These are phyloP conservation scores for Apiotrichum akiyoshidainum DNA, from an alignment of 1,284 basidiomycete species.

Conservation along the genomic window DNA sequence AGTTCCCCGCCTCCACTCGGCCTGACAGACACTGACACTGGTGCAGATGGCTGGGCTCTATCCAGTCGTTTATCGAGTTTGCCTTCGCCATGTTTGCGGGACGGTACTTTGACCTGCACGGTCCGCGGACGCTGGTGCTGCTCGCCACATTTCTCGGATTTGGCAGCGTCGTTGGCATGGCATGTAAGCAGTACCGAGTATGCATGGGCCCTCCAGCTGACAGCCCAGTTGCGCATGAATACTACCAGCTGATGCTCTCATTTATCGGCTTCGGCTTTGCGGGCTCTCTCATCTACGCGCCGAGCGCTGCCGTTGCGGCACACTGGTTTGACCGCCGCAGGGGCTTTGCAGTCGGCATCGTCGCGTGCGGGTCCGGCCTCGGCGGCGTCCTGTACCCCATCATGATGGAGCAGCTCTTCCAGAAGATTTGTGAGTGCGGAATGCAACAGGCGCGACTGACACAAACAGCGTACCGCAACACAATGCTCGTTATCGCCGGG, in stretches of 20 bases:
- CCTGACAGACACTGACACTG: background rate
- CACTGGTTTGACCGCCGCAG: constrained; percentile 47
- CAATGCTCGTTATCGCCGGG: constrained; percentile 42
- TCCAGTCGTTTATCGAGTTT: constrained; percentile 39
- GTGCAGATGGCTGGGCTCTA: constrained; percentile 43
- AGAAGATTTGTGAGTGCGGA: constrained; percentile 25
- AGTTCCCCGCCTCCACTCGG: background rate
- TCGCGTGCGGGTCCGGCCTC: constrained; percentile 40
- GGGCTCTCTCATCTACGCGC: constrained; percentile 40
- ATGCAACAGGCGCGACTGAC: background rate
- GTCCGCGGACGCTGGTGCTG: constrained; percentile 31
- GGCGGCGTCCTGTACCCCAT: constrained; percentile 48
- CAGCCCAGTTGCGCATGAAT: constrained; percentile 38
- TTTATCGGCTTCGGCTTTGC: constrained; percentile 40
- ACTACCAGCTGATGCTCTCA: constrained; percentile 47
- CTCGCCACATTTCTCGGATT: constrained; percentile 30
- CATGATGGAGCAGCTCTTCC: constrained; percentile 38
- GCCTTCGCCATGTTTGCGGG: constrained; percentile 36
- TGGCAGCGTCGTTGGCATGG: constrained; percentile 35
- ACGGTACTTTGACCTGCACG: constrained; percentile 47
- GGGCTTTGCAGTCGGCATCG: constrained; percentile 41
- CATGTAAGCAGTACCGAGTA: constrained; percentile 28
- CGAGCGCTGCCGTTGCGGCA: constrained; percentile 39
- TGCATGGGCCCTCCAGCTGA: background rate
- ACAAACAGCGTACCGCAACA: constrained; percentile 38